Conservation (phyloP, 2,329 filamentous ascomycete species). For the Fusarium palustre region DNA sequence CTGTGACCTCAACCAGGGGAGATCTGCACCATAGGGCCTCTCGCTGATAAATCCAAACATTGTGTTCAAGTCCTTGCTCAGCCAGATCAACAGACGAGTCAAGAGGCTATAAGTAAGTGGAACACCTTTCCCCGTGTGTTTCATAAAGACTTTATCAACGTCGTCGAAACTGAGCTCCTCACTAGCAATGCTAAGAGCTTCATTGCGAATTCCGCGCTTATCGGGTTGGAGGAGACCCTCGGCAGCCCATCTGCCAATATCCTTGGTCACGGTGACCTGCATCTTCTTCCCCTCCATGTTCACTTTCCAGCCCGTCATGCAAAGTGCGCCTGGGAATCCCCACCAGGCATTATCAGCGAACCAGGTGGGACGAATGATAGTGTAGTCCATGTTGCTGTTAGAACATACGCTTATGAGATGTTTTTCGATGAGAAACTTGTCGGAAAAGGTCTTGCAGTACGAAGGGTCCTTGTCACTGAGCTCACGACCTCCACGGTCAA, state of each 20-base stretch:
- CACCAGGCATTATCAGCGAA: constrained; percentile 45
- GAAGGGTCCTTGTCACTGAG: constrained; percentile 56
- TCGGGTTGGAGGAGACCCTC: constrained; percentile 37
- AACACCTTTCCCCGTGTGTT: constrained; percentile 37
- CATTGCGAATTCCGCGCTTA: constrained; percentile 31
- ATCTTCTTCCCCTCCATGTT: constrained; percentile 44
- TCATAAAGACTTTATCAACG: constrained; percentile 34
- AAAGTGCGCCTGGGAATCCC: constrained; percentile 44
- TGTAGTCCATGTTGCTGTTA: constrained; percentile 41
- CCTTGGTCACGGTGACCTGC: constrained; percentile 44
- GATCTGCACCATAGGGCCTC: constrained; percentile 40
- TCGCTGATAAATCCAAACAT: constrained; percentile 43
- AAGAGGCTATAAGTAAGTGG: constrained; percentile 39
- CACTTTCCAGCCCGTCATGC: constrained; percentile 46
- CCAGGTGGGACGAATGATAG: constrained; percentile 48
- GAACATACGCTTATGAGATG: constrained; percentile 60
- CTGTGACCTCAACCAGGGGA: constrained; percentile 33
- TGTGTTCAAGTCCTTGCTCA: constrained; percentile 38
- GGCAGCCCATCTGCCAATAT: constrained; percentile 44
- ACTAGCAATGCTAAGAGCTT: constrained; percentile 44
- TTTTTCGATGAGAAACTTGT: constrained; percentile 70
- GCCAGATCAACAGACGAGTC: constrained; percentile 39
- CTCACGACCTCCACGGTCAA: constrained; percentile 72
- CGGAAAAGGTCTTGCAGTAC: constrained; percentile 49
- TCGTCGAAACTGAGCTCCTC: constrained; percentile 43